These are phyloP conservation scores for Populus tomentosa DNA, from an alignment of 441 rosid genomes.

Conservation along the genomic window DNA sequence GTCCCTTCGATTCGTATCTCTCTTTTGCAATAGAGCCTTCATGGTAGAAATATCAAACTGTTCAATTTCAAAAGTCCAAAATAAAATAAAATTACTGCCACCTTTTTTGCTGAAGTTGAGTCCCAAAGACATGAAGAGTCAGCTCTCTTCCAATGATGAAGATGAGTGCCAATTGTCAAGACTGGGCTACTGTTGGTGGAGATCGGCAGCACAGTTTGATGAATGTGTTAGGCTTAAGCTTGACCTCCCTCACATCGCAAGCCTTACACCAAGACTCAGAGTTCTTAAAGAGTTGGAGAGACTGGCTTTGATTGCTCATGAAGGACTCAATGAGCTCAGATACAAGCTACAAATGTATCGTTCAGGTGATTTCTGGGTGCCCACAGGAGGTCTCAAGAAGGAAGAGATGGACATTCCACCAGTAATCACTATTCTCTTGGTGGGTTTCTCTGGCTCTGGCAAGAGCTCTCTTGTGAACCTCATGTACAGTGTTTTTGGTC, in stretches of 20 bases:
- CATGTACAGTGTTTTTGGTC: slow-evolving; percentile 57
- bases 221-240: slow-evolving; percentile 30
- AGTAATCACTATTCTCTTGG: slow-evolving; percentile 43
- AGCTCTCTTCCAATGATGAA: slow-evolving; percentile 23
- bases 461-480: slow-evolving; percentile 57
- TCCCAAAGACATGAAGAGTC: slow-evolving; percentile 33
- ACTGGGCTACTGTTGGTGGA: slow-evolving; percentile 44
- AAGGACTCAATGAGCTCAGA: slow-evolving; percentile 51
- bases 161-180: slow-evolving; percentile 29
- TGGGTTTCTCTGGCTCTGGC: slow-evolving; percentile 53
- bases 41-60: neutral
- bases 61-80: neutral
- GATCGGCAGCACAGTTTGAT: slow-evolving; percentile 39
- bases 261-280: slow-evolving; percentile 41
- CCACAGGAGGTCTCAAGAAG: slow-evolving; percentile 48
- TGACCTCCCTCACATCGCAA: slow-evolving; percentile 29
- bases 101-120: neutral
- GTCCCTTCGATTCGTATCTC: neutral
- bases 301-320: slow-evolving; percentile 41
- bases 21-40: neutral
- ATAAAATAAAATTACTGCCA: neutral
- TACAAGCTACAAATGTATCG: slow-evolving; percentile 43
- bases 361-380: slow-evolving; percentile 60
- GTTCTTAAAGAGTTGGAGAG: slow-evolving; percentile 47
- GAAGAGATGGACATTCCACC: slow-evolving; percentile 53